These are phyloP conservation scores for Lactarius evosmus DNA, from an alignment of 768 basidiomycete genomes.

Conservation along the genomic window DNA sequence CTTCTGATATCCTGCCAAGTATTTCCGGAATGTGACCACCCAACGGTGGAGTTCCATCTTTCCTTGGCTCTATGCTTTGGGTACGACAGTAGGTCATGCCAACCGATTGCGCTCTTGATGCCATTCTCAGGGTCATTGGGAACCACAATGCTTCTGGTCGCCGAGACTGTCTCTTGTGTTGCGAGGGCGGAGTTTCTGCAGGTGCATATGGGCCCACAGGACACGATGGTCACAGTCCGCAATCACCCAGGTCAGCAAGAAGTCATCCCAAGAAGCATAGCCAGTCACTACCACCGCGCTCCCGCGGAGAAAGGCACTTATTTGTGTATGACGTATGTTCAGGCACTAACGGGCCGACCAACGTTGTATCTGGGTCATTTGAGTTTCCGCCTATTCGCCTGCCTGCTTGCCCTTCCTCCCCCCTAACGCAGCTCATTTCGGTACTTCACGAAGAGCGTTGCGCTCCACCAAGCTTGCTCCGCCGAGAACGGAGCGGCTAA, in stretches of 20 bases:
- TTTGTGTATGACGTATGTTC: not conserved
- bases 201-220: not conserved
- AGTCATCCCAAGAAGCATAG: not conserved
- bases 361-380: constrained; percentile 1
- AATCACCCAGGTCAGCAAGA: not conserved
- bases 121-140: not conserved
- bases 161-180: not conserved
- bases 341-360: not conserved
- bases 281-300: not conserved
- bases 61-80: not conserved
- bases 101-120: not conserved
- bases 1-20: not conserved
- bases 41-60: not conserved
- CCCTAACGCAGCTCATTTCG: constrained; percentile 1
- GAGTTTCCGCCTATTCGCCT: not conserved
- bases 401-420: not conserved
- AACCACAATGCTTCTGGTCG: not conserved
- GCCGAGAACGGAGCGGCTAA: not conserved
- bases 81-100: not conserved
- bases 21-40: not conserved
- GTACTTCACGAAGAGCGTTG: not conserved
- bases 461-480: not conserved
- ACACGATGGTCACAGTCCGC: not conserved
- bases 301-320: not conserved
- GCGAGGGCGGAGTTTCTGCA: not conserved